phyloP scores from a whole-genome alignment of 768 basidiomycete genomes.

The Agrocybe praecox region DNA sequence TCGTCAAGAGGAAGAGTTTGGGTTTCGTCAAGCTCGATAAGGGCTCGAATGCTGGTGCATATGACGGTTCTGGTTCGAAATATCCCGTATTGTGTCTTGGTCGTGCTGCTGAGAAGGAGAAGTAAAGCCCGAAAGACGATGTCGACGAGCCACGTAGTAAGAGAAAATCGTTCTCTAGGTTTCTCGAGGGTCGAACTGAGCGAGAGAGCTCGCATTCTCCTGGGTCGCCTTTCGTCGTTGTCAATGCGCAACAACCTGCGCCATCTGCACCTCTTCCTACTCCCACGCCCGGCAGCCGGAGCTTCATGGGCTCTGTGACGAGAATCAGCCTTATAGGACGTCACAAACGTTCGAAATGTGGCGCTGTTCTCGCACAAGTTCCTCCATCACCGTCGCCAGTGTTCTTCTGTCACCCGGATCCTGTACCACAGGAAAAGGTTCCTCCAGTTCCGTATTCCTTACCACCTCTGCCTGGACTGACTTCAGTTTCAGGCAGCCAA shows the following conservation, averaged over 20 bases:
- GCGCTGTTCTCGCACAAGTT: constrained; percentile 8
- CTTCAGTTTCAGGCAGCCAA: constrained; percentile 12
- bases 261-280: not conserved
- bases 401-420: not conserved
- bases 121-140: constrained; percentile 2
- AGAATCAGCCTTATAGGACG: constrained; percentile 60
- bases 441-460: constrained; percentile 16
- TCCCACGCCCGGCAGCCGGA: constrained; percentile 29
- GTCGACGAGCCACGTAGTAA: constrained; percentile 11
- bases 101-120: constrained; percentile 9
- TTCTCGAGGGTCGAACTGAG: constrained; percentile 13
- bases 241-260: not conserved
- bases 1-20: constrained; percentile 46
- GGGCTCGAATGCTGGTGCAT: not conserved
- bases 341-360: constrained; percentile 64
- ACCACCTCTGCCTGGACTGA: constrained; percentile 15
- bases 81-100: constrained; percentile 15
- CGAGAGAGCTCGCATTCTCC: constrained; percentile 4
- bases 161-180: constrained; percentile 22
- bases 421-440: not conserved
- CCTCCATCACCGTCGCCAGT: not conserved
- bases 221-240: not conserved
- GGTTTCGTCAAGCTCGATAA: constrained; percentile 41
- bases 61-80: constrained; percentile 13
- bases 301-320: constrained; percentile 65